Conservation (phyloP, 1,284 basidiomycete species). For the Trichosporon asahii region DNA sequence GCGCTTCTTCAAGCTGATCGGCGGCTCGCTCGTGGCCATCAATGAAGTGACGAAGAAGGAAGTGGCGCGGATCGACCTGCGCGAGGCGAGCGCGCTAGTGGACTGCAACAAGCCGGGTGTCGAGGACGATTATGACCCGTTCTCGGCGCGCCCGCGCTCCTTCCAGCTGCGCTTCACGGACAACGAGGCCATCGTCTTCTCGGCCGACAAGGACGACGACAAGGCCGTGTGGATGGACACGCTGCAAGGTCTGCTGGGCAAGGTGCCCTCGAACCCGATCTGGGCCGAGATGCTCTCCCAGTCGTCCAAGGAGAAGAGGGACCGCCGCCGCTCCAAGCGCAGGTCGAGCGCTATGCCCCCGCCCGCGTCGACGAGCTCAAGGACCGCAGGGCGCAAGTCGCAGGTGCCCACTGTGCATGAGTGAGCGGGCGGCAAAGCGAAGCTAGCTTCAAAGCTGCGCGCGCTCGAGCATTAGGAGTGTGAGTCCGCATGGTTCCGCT, state of each 20-base stretch:
- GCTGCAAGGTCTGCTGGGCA: slow-evolving; percentile 72
- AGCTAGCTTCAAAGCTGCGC: too few relatives aligned
- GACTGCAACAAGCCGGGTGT: slow-evolving; percentile 57
- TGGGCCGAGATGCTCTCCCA: slow-evolving; percentile 74
- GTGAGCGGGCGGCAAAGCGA: neutral
- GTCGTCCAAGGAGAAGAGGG: slow-evolving; percentile 17
- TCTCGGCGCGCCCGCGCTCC: slow-evolving; percentile 61
- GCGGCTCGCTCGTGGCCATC: slow-evolving; percentile 81
- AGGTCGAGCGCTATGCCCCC: slow-evolving; percentile 1
- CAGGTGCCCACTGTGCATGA: slow-evolving; percentile 1
- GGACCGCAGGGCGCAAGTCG: neutral
- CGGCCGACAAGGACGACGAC: slow-evolving; percentile 84
- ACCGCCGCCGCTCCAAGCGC: neutral
- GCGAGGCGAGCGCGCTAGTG: slow-evolving; percentile 72
- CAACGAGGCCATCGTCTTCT: slow-evolving; percentile 80
- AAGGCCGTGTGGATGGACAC: slow-evolving; percentile 83
- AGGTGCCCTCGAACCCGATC: slow-evolving; percentile 79
- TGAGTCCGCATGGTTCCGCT: too few relatives aligned
- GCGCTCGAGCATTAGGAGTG: too few relatives aligned
- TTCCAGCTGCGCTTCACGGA: slow-evolving; percentile 81
- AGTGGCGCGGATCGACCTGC: slow-evolving; percentile 84
- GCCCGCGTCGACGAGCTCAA: neutral
- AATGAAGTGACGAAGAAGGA: slow-evolving; percentile 91
- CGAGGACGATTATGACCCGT: slow-evolving; percentile 66
- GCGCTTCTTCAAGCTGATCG: slow-evolving; percentile 79